phyloP scores from a whole-genome alignment of 2,329 filamentous ascomycete genomes.

The Talaromyces rugulosus region DNA sequence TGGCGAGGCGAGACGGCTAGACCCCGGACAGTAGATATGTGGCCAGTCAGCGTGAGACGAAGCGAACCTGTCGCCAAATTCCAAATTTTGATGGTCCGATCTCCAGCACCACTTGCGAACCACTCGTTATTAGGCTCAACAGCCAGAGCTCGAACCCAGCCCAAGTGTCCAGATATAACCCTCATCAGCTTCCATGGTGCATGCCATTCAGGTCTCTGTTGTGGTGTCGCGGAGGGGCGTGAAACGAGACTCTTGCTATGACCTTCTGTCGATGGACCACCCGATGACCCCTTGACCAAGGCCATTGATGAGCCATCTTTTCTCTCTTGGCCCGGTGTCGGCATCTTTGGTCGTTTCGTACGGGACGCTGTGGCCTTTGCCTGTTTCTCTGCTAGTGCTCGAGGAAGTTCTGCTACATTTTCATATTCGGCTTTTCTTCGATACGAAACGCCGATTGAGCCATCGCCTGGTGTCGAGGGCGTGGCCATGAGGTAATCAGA shows the following conservation, averaged over 20 bases:
- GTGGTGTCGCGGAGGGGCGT: conserved; percentile 58
- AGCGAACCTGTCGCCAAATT: conserved; percentile 85
- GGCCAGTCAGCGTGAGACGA: conserved; percentile 81
- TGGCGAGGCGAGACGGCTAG: conserved; percentile 89
- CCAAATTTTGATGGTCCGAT: conserved; percentile 98
- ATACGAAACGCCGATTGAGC: conserved; percentile 42
- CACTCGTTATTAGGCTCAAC: conserved; percentile 96
- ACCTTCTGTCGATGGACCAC: conserved; percentile 25
- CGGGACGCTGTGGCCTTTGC: conserved; percentile 60
- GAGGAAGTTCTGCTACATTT: conserved; percentile 70
- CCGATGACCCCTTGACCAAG: conserved; percentile 43
- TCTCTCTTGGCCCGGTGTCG: conserved; percentile 37
- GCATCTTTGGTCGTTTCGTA: conserved; percentile 57
- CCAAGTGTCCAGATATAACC: conserved; percentile 92
- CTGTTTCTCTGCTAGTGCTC: conserved; percentile 74
- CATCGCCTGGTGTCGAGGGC: conserved; percentile 39
- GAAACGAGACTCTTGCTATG: conserved; percentile 60
- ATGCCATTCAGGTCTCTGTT: conserved; percentile 88
- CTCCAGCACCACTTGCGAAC: conserved; percentile 94
- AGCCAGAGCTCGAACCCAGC: conserved; percentile 85
- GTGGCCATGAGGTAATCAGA: conserved; percentile 43
- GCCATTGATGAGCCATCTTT: conserved; percentile 52
- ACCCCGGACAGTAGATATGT: conserved; percentile 89
- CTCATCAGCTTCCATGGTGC: conserved; percentile 97
- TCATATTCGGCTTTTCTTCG: conserved; percentile 64